Conservation (phyloP, 2,329 filamentous ascomycete genomes). For the Nemania abortiva region DNA sequence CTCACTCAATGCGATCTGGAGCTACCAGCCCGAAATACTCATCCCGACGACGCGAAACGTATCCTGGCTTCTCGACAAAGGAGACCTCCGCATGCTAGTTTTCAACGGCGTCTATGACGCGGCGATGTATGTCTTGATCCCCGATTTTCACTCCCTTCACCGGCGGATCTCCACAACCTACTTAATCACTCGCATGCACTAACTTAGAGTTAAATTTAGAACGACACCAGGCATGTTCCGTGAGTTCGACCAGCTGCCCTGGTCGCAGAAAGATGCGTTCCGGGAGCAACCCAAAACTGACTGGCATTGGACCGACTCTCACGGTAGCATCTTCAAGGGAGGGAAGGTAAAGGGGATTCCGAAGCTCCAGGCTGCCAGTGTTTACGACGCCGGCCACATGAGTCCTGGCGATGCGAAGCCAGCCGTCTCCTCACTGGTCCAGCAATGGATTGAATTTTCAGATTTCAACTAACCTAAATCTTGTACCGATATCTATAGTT, state of each 20-base stretch:
- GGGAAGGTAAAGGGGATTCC: constrained; percentile 26
- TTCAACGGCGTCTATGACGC: constrained; percentile 35
- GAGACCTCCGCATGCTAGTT: constrained; percentile 21
- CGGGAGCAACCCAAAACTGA: constrained; percentile 16
- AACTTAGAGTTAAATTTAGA: constrained; percentile 8
- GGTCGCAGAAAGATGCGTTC: constrained; percentile 25
- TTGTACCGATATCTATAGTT: not conserved
- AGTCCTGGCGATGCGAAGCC: constrained; percentile 32
- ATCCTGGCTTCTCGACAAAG: constrained; percentile 29
- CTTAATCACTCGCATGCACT: not conserved
- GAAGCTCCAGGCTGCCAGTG: constrained; percentile 26
- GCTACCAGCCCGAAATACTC: constrained; percentile 21
- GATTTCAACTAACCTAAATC: not conserved
- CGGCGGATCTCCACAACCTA: too few species aligned
- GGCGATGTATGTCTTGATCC: constrained; percentile 20
- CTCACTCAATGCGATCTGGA: constrained; percentile 27
- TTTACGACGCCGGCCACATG: constrained; percentile 29
- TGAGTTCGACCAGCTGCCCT: constrained; percentile 28
- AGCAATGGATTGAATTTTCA: constrained; percentile 20
- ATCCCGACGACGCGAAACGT: constrained; percentile 32
- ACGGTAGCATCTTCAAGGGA: constrained; percentile 5
- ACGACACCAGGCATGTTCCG: constrained; percentile 28
- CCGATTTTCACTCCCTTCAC: not conserved
- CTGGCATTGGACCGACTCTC: constrained; percentile 25
- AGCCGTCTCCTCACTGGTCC: constrained; percentile 29